Conservation (phyloP, 306 rosid genomes). For the Trifolium pratense region DNA sequence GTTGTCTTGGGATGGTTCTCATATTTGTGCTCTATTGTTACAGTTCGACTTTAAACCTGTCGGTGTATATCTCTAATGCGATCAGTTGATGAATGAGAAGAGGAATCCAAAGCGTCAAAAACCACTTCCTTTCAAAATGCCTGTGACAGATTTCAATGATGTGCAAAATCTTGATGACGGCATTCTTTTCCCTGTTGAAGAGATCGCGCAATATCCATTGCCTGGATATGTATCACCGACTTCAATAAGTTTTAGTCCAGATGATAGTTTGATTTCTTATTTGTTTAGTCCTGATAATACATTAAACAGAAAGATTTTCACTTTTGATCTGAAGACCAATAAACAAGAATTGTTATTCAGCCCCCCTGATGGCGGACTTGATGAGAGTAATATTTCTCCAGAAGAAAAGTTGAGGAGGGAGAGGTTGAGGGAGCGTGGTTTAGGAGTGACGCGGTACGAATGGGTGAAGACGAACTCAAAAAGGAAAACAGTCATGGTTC, state of each 20-base stretch:
- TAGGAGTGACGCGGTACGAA: slow-evolving; percentile 93
- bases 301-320: slow-evolving; percentile 73
- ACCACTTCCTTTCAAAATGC: slow-evolving; percentile 63
- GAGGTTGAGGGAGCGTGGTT: slow-evolving; percentile 92
- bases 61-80: slow-evolving; percentile 61
- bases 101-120: slow-evolving; percentile 73
- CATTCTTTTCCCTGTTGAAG: slow-evolving; percentile 74
- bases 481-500: slow-evolving; percentile 79
- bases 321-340: slow-evolving; percentile 62
- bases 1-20: slow-evolving; percentile 37
- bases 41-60: slow-evolving; percentile 42
- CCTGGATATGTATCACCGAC: slow-evolving; percentile 86
- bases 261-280: slow-evolving; percentile 69
- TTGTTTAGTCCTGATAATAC: slow-evolving; percentile 81
- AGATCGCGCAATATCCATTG: slow-evolving; percentile 87
- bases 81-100: slow-evolving; percentile 70
- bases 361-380: slow-evolving; percentile 93
- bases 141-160: slow-evolving; percentile 65
- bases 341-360: slow-evolving; percentile 73
- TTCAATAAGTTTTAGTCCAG: slow-evolving; percentile 83
- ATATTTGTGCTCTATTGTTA: slow-evolving; percentile 38
- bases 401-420: slow-evolving; percentile 97
- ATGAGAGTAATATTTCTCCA: slow-evolving; percentile 80
- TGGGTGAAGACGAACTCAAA: slow-evolving; percentile 81
- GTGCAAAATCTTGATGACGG: slow-evolving; percentile 58